Evolutionary conservation across 2,329 filamentous ascomycete genomes (phyloP).

Genomic region (Chaetomiaceae sp.): DNA sequence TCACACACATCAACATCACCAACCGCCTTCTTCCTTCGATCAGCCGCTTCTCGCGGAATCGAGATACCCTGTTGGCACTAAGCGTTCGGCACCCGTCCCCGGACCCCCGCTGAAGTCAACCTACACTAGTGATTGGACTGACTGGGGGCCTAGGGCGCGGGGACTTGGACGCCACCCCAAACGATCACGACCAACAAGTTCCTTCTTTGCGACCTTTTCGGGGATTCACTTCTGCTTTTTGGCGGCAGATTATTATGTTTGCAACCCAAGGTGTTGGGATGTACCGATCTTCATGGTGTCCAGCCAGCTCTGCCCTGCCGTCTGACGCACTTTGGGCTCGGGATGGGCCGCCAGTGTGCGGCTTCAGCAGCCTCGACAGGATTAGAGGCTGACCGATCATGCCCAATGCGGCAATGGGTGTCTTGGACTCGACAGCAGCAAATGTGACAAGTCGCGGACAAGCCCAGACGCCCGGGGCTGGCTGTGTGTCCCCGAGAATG

Average conservation of each 20-base stretch:
- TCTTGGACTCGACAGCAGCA: conserved; percentile 3
- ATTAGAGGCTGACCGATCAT: background rate
- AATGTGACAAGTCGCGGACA: conserved; percentile 11
- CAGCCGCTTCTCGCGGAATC: background rate
- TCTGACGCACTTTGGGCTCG: conserved; percentile 1
- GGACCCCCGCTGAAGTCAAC: background rate
- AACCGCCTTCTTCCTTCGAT: conserved; percentile 6
- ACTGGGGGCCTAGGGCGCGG: background rate
- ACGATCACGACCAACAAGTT: background rate
- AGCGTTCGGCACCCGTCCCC: background rate
- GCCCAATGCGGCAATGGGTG: conserved; percentile 7
- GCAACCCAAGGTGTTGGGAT: background rate
- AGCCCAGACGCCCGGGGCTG: background rate
- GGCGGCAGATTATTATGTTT: background rate
- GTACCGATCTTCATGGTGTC: background rate
- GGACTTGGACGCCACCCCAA: background rate
- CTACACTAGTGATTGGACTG: conserved; percentile 6
- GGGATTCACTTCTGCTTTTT: background rate
- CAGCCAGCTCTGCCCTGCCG: background rate
- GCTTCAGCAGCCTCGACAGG: conserved; percentile 1
- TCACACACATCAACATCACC: conserved; percentile 9
- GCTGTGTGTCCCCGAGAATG: background rate
- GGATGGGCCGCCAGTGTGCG: conserved; percentile 11
- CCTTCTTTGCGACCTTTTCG: background rate
- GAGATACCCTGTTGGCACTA: background rate